These are phyloP conservation scores for Willaertia magna DNA, from an alignment of 208 protist species.

Conservation along the genomic window DNA sequence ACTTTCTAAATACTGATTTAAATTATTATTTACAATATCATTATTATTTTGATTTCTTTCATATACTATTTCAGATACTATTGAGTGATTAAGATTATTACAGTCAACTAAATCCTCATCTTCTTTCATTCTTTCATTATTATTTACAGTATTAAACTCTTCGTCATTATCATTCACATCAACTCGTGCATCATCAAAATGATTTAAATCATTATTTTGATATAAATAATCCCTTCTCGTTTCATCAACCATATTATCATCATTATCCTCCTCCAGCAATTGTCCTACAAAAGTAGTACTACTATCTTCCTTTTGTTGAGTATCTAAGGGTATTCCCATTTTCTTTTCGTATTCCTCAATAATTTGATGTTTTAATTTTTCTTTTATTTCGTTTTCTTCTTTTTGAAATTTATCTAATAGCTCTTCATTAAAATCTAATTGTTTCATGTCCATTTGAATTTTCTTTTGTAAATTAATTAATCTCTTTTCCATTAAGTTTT, in stretches of 20 bases:
- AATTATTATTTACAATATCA: no score
- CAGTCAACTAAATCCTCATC: background rate
- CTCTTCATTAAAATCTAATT: background rate
- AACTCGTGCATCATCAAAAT: no score
- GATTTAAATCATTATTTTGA: background rate
- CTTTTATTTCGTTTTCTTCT: background rate
- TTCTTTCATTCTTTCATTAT: background rate
- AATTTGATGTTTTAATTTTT: background rate
- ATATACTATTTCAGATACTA: background rate
- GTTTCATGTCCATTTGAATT: background rate
- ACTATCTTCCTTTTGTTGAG: background rate
- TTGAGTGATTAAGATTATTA: background rate
- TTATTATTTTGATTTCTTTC: no score
- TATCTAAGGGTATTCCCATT: background rate
- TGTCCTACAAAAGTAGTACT: no score
- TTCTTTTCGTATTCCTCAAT: background rate
- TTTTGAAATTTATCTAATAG: background rate
- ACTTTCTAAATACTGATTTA: background rate
- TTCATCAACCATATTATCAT: no score
- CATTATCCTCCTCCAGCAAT: no score
- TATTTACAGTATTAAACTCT: background rate
- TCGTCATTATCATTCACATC: background rate
- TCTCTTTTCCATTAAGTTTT: background rate
- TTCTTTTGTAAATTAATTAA: background rate
- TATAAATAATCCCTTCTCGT: no score